phyloP scores from a whole-genome alignment of 2,329 filamentous ascomycete genomes.

The Dactylellina drechsleri region DNA sequence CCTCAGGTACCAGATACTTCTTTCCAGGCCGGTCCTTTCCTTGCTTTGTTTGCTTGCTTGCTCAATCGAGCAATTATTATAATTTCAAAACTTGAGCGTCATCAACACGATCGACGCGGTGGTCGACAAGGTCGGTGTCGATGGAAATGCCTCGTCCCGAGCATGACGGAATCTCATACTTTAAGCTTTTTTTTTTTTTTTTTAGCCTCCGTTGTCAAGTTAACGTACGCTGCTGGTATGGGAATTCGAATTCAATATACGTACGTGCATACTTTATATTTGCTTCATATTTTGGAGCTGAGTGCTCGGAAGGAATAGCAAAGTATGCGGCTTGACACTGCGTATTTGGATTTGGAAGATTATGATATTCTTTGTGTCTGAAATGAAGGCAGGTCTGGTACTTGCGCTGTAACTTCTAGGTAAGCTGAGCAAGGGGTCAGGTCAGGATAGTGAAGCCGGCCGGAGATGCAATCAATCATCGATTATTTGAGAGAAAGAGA shows the following conservation, averaged over 20 bases:
- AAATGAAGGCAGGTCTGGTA: constrained; percentile 14
- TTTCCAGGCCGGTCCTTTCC: background rate
- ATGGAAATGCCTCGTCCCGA: constrained; percentile 16
- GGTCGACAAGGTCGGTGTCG: background rate
- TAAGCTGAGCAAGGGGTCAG: constrained; percentile 45
- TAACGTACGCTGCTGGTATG: background rate
- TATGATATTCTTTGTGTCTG: constrained; percentile 7
- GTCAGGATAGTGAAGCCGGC: constrained; percentile 2
- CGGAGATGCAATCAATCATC: too few relatives aligned
- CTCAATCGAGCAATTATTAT: background rate
- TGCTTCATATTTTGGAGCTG: too few relatives aligned
- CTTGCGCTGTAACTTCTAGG: too few relatives aligned
- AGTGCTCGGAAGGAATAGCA: background rate
- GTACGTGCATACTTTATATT: too few relatives aligned
- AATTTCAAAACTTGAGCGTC: constrained; percentile 10
- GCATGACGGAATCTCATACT: constrained; percentile 25
- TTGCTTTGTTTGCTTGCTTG: too few relatives aligned
- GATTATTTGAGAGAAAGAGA: background rate
- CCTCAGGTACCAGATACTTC: constrained; percentile 38
- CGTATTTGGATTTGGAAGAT: constrained; percentile 25
- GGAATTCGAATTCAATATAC: background rate
- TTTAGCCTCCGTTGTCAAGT: background rate
- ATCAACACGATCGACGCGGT: constrained; percentile 36
- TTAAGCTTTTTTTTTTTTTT: constrained; percentile 8
- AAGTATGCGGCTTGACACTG: constrained; percentile 18